Conservation (phyloP, 2,329 filamentous ascomycete genomes). For the Teratosphaeria epicoccoides region DNA sequence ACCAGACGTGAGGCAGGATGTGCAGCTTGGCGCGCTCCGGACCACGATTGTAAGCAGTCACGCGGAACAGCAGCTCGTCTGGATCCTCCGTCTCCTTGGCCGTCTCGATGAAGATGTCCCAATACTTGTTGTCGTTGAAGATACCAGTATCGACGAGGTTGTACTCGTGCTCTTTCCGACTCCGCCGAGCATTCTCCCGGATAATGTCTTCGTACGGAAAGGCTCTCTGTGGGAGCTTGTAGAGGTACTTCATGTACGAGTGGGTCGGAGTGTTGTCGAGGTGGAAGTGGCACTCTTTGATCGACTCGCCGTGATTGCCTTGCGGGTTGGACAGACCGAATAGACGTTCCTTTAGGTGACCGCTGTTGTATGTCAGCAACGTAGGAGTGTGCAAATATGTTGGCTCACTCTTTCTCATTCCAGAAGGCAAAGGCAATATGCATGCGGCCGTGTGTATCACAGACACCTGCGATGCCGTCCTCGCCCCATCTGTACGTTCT, state of each 20-base stretch:
- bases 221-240: constrained; percentile 87
- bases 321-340: constrained; percentile 94
- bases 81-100: constrained; percentile 89
- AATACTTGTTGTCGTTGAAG: constrained; percentile 84
- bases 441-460: constrained; percentile 79
- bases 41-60: constrained; percentile 92
- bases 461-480: constrained; percentile 92
- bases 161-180: constrained; percentile 72
- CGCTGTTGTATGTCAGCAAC: constrained; percentile 46
- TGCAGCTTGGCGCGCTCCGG: constrained; percentile 83
- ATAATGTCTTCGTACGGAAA: constrained; percentile 89
- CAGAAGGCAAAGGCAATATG: constrained; percentile 95
- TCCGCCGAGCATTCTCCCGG: constrained; percentile 67
- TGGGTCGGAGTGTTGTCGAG: constrained; percentile 88
- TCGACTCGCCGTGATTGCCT: constrained; percentile 91
- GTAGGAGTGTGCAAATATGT: background rate
- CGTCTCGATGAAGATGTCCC: constrained; percentile 94
- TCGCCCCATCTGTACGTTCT: constrained; percentile 92
- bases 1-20: constrained; percentile 92
- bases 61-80: constrained; percentile 83
- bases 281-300: constrained; percentile 96
- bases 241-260: constrained; percentile 97
- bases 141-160: constrained; percentile 81
- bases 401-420: constrained; percentile 83
- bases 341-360: constrained; percentile 86